A percentile compares a stretch with the other conserved stretches of the same genome.
These are phyloP conservation scores for Trametes villosa DNA, from an alignment of 768 basidiomycete genomes.

Conservation along the genomic window DNA sequence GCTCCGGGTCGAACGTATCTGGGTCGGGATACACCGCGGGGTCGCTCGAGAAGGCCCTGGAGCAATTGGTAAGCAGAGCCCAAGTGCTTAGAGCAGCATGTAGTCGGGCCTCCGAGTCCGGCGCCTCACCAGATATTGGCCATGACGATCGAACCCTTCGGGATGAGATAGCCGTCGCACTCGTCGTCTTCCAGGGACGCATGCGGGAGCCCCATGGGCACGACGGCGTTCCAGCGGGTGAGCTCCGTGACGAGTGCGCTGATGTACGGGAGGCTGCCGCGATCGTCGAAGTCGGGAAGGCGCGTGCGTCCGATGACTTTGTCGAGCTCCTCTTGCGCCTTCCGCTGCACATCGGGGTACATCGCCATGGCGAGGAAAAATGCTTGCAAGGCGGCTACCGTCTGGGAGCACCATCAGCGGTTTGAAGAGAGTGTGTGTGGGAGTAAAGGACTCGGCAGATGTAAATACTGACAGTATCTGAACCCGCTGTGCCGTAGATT, in stretches of 20 bases:
- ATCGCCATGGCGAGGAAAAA: slow-evolving; percentile 17
- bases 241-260: neutral
- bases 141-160: slow-evolving; percentile 25
- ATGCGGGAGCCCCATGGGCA: neutral
- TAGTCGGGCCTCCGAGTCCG: no score
- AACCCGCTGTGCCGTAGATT: neutral
- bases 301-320: slow-evolving; percentile 2
- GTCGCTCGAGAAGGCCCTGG: slow-evolving; percentile 27
- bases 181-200: slow-evolving; percentile 23
- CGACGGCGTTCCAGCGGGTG: neutral
- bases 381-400: no score
- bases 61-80: neutral
- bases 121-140: slow-evolving; percentile 18
- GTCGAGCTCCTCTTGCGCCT: slow-evolving; percentile 12
- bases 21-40: slow-evolving; percentile 44
- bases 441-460: no score
- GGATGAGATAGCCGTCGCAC: slow-evolving; percentile 30
- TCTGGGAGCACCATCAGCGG: no score
- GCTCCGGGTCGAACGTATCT: slow-evolving; percentile 50
- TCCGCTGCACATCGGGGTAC: slow-evolving; percentile 6
- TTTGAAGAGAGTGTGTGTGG: no score
- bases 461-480: neutral
- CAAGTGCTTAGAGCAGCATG: neutral
- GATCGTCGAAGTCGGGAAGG: slow-evolving; percentile 8
- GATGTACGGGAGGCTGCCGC: neutral